Base-by-base conservation (phyloP, 805 yeast genomes). In the Maudiozyma barnettii region DNA sequence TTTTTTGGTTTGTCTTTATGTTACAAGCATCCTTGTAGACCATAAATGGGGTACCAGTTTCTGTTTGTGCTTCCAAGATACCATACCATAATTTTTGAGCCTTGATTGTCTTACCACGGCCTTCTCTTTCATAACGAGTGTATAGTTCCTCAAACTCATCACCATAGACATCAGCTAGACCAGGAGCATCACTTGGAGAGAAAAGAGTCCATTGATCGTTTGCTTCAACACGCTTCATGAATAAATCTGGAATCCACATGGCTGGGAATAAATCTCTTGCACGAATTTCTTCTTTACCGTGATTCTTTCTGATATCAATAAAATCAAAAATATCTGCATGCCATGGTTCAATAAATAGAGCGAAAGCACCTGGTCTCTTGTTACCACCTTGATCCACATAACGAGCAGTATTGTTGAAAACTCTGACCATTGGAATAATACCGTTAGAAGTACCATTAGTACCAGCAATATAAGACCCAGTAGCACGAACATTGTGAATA, bases 301-400 rank as follows among this genome's bases (percentile, higher is more conserved):
- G 96, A 63, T 89, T 91, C 69, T 90, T 90, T 57, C 93, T 78
- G 51, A 90, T 72, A 46, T 89, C 90, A 46, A 91, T 64, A 58
- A 90, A 83, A 45, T 84, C 95, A 64, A 87, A 82, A 20, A 90
- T 74, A 59, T 90, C 98, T 4, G 84, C 77, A 62, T 90, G 98
- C 98, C 98, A 90, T 45, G 98, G 97, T 69, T 90, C 98, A 36
- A 90, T 67, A 66, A 89, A 90, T 21, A 89, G 70, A 31, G 96
- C 95, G 66, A 90, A 84, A 2, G 98, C 98, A 47, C 97, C 97
- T 0, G 98, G 98, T 57, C 98, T 74, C 66, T 90, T 90, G 67
- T 90, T 91, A 43, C 97, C 97, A 49, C 98, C 98, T 72, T 90
- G 98, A 61, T 90, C 97, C 20, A 90, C 97, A 60, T 90, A 91